These are phyloP conservation scores for Heterobasidion parviporum DNA, from an alignment of 1,284 basidiomycete species.

Conservation along the genomic window DNA sequence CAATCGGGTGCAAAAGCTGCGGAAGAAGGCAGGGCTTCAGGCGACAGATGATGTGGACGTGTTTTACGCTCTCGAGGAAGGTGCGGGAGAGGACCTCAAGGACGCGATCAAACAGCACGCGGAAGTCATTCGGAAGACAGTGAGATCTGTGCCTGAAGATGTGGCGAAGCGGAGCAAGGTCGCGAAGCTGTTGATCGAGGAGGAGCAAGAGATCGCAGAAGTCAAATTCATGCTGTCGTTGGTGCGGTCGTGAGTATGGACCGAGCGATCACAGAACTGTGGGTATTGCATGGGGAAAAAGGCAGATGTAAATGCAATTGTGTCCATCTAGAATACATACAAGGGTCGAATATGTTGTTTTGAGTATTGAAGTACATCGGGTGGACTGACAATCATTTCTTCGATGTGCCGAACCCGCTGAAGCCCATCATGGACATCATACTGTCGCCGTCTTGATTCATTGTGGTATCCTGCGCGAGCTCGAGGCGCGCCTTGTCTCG, in stretches of 20 bases:
- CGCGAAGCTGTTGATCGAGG: constrained; percentile 59
- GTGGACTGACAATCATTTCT: constrained; percentile 43
- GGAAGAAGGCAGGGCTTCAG: constrained; percentile 93
- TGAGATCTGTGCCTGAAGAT: constrained; percentile 67
- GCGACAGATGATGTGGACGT: constrained; percentile 92
- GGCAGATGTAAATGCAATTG: constrained; percentile 22
- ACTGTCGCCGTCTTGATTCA: constrained; percentile 42
- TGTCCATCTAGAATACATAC: constrained; percentile 11
- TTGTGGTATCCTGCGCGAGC: constrained; percentile 44
- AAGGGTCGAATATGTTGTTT: background rate
- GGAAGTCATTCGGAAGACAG: constrained; percentile 71
- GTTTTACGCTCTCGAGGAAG: constrained; percentile 79
- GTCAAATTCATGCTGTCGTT: constrained; percentile 71
- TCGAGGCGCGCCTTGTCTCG: constrained; percentile 64
- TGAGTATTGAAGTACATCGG: background rate
- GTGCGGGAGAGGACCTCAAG: constrained; percentile 57
- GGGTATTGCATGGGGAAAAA: constrained; percentile 7
- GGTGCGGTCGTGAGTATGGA: constrained; percentile 29
- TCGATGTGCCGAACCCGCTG: constrained; percentile 79
- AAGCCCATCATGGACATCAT: constrained; percentile 92
- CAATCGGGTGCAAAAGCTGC: constrained; percentile 91
- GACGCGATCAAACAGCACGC: constrained; percentile 64
- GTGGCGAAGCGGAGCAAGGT: constrained; percentile 43
- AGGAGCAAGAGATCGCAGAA: constrained; percentile 84
- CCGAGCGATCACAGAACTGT: constrained; percentile 4